Conservation (phyloP, 148 eudicot genomes). For the Rhododendron henanense region DNA sequence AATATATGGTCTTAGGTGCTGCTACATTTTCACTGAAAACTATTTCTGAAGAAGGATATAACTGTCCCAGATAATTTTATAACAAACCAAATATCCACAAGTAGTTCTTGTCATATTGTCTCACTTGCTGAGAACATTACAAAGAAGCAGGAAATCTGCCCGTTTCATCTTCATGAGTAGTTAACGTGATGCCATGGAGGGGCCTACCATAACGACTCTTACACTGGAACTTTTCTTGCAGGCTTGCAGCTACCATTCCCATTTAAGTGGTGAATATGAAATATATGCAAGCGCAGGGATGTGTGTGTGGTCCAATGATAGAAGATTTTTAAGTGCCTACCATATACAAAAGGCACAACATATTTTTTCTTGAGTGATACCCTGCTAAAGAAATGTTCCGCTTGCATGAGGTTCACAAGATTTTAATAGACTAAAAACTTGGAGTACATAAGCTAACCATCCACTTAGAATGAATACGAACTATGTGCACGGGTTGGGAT, state of each 20-base stretch:
- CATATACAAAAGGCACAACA: background rate
- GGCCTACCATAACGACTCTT: background rate
- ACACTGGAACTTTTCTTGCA: background rate
- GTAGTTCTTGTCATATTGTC: background rate
- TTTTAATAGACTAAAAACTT: background rate
- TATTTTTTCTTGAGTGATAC: background rate
- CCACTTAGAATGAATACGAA: background rate
- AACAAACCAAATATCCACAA: background rate
- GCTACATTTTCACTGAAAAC: background rate
- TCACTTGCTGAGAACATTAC: background rate
- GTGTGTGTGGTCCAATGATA: background rate
- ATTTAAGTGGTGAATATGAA: background rate
- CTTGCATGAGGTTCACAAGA: background rate
- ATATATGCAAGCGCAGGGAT: background rate
- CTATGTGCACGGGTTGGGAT: background rate
- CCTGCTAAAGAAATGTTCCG: background rate
- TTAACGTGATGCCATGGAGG: background rate
- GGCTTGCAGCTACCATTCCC: background rate
- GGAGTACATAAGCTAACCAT: background rate
- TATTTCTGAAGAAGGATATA: background rate
- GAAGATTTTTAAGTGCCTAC: background rate
- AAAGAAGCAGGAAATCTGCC: background rate
- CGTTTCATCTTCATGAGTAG: background rate
- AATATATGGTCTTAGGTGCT: background rate
- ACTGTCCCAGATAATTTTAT: background rate